A percentile compares a stretch with the other conserved stretches of the same genome.
Evolutionary conservation across 1,284 basidiomycete species (phyloP).

Genomic region (Melampsora americana): DNA sequence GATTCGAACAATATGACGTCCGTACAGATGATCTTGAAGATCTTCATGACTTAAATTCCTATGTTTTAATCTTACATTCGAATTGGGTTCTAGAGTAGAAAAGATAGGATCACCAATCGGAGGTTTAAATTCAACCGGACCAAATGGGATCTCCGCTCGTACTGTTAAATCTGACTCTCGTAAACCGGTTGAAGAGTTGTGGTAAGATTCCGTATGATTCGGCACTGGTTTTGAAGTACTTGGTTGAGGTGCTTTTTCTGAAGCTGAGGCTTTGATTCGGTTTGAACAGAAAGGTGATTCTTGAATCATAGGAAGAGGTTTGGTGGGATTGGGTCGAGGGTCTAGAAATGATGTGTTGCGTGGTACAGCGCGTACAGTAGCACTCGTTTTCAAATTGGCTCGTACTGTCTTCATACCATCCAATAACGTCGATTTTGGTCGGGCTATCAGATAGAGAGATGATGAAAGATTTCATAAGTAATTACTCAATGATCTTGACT

Average conservation of each 20-base stretch:
- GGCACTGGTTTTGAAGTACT: neutral
- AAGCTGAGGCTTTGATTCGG: neutral
- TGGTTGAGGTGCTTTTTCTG: neutral
- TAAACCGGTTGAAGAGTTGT: slow-evolving; percentile 15
- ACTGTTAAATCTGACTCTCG: slow-evolving; percentile 69
- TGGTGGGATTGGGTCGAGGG: neutral
- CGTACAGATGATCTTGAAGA: slow-evolving; percentile 75
- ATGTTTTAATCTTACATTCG: slow-evolving; percentile 75
- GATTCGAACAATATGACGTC: slow-evolving; percentile 80
- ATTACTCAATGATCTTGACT: no score
- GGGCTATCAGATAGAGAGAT: neutral
- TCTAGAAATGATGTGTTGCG: neutral
- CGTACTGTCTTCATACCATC: neutral
- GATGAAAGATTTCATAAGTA: no score
- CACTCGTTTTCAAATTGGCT: neutral
- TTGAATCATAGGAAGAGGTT: neutral
- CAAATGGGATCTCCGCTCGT: slow-evolving; percentile 69
- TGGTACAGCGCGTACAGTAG: neutral
- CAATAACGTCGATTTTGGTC: neutral
- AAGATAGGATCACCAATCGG: slow-evolving; percentile 70
- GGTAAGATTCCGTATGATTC: neutral
- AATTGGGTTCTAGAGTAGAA: slow-evolving; percentile 76
- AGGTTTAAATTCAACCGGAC: slow-evolving; percentile 67
- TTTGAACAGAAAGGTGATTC: slow-evolving; percentile 2
- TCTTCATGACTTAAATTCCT: slow-evolving; percentile 71